phyloP scores from a whole-genome alignment of 2,329 filamentous ascomycete species.

The Colletotrichum tamarilloi region DNA sequence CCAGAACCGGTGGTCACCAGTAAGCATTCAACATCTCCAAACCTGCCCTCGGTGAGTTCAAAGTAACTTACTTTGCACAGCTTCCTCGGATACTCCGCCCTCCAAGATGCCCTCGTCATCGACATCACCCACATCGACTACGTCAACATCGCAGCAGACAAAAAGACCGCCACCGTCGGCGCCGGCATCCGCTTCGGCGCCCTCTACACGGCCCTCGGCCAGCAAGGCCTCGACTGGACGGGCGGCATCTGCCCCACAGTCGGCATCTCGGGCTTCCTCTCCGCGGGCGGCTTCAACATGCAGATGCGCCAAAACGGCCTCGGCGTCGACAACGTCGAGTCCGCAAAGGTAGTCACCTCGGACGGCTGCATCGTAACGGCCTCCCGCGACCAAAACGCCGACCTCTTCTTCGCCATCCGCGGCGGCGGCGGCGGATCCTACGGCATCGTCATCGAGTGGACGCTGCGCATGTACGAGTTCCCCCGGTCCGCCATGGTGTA shows the following conservation, averaged over 20 bases:
- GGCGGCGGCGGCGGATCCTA: conserved; percentile 45
- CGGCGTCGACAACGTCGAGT: conserved; percentile 42
- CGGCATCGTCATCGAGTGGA: conserved; percentile 43
- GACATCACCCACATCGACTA: conserved; percentile 37
- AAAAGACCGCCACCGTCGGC: conserved; percentile 29
- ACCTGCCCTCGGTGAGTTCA: not conserved
- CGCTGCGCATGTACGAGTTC: conserved; percentile 24
- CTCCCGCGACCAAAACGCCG: conserved; percentile 38
- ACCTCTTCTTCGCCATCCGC: conserved; percentile 45
- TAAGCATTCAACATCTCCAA: not conserved
- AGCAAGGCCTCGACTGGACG: conserved; percentile 26
- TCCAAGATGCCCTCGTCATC: conserved; percentile 34
- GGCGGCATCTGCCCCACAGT: conserved; percentile 39
- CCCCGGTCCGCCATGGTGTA: conserved; percentile 35
- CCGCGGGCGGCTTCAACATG: conserved; percentile 45
- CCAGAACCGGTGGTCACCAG: conserved; percentile 34
- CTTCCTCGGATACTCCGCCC: conserved; percentile 25
- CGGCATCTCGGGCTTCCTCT: conserved; percentile 43
- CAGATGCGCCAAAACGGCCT: conserved; percentile 44
- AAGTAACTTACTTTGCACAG: not conserved
- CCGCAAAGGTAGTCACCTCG: conserved; percentile 44
- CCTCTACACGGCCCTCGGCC: conserved; percentile 32
- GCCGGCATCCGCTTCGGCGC: conserved; percentile 37
- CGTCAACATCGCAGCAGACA: conserved; percentile 28
- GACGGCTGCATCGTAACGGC: conserved; percentile 39